These are phyloP conservation scores for Saturnispora silvae DNA, from an alignment of 805 yeast species.

Conservation along the genomic window DNA sequence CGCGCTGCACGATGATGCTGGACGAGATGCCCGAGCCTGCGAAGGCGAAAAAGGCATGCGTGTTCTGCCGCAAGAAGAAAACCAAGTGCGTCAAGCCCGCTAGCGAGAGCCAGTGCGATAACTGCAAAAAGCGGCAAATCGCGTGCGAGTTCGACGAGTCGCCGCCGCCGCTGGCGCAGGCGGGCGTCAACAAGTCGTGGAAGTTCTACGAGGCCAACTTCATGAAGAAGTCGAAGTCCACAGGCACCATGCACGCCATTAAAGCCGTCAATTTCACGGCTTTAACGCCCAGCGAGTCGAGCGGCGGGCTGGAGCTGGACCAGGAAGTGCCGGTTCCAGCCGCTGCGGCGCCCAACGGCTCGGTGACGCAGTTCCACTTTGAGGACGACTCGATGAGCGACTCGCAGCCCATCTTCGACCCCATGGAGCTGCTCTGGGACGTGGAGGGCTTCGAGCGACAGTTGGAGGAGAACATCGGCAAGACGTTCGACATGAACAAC, in stretches of 20 bases:
- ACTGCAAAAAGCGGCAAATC: constrained; percentile 8
- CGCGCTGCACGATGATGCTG: background rate
- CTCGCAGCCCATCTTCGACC: background rate
- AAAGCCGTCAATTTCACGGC: background rate
- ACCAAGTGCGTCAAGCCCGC: constrained; percentile 12
- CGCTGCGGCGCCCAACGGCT: no score
- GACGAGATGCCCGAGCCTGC: constrained; percentile 5
- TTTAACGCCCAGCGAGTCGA: background rate
- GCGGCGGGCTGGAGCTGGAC: background rate
- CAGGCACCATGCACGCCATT: background rate
- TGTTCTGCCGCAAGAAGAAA: constrained; percentile 15
- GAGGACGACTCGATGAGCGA: background rate
- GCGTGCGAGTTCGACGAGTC: constrained; percentile 3
- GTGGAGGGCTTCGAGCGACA: constrained; percentile 6
- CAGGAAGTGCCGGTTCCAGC: no score
- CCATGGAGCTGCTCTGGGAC: constrained; percentile 2
- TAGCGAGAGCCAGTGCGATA: constrained; percentile 6
- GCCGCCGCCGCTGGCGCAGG: background rate
- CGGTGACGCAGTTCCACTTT: background rate
- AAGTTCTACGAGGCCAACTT: constrained; percentile 2
- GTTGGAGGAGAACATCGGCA: constrained; percentile 7
- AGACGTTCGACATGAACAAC: constrained; percentile 2
- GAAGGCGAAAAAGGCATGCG: constrained; percentile 12
- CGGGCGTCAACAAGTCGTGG: constrained; percentile 5
- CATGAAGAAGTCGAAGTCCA: background rate